Evolutionary conservation across 176 grass and related monocot species (phyloP).

Genomic region (Tuctoria greenei): DNA sequence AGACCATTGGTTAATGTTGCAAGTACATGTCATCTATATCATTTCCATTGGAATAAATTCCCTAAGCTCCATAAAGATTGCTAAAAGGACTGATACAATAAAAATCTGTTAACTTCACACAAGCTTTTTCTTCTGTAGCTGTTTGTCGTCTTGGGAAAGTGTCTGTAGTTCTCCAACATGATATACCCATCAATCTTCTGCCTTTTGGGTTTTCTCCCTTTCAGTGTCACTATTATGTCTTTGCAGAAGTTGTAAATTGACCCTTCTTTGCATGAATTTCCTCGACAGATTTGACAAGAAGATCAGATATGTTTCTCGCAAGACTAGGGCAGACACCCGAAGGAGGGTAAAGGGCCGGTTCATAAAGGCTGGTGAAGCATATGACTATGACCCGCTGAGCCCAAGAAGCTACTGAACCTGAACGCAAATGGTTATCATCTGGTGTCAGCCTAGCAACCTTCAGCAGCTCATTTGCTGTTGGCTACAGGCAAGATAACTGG

Average conservation of each 20-base stretch:
- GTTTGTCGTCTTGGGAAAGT: constrained; percentile 1
- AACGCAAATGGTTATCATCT: constrained; percentile 7
- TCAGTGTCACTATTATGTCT: not conserved
- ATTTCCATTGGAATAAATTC: not conserved
- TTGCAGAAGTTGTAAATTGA: not conserved
- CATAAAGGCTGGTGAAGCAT: constrained; percentile 90
- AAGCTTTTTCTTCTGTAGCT: constrained; percentile 12
- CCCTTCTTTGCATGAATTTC: constrained; percentile 27
- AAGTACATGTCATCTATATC: not conserved
- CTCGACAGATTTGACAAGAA: constrained; percentile 88
- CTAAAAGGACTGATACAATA: not conserved
- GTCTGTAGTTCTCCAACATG: constrained; percentile 7
- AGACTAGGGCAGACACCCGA: constrained; percentile 90
- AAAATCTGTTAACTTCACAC: not conserved
- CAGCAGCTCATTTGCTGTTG: constrained; percentile 33
- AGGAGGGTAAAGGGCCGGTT: constrained; percentile 92
- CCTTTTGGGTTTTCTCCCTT: not conserved
- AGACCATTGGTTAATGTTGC: not conserved
- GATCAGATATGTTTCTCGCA: constrained; percentile 95
- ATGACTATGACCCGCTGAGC: constrained; percentile 90
- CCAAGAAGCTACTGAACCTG: constrained; percentile 62
- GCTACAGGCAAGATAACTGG: constrained; percentile 23
- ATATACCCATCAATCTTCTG: not conserved
- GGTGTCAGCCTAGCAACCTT: constrained; percentile 40
- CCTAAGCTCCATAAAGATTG: not conserved